These are phyloP conservation scores for Hyaloscypha variabilis DNA, from an alignment of 495 filamentous ascomycete genomes.

Conservation along the genomic window DNA sequence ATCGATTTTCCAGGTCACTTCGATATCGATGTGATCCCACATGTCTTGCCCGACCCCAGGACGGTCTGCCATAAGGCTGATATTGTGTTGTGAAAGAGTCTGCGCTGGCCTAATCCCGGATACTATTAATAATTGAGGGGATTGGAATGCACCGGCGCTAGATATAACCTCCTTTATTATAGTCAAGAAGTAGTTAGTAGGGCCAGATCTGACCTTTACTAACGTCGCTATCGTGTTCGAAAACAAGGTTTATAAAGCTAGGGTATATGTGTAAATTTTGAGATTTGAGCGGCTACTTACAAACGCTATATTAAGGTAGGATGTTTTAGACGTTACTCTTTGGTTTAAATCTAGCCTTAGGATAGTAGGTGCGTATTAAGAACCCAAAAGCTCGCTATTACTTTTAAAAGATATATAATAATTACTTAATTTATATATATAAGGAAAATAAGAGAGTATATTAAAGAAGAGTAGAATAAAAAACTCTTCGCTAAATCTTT, in stretches of 20 bases:
- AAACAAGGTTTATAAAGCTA: conserved; percentile 33
- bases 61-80: conserved; percentile 54
- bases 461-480: no score
- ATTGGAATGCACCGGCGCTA: conserved; percentile 61
- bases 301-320: no score
- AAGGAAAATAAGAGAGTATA: no score
- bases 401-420: no score
- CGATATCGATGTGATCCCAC: conserved; percentile 36
- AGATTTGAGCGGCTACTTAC: background rate
- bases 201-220: conserved; percentile 27
- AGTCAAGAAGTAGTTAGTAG: no score
- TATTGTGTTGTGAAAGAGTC: conserved; percentile 49
- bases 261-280: conserved; percentile 21
- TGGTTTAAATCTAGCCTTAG: no score
- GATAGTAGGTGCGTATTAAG: no score
- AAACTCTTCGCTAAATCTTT: no score
- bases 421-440: no score
- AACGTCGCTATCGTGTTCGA: conserved; percentile 50
- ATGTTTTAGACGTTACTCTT: no score
- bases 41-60: conserved; percentile 67
- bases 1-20: no score
- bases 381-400: no score
- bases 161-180: conserved; percentile 60
- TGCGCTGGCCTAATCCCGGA: conserved; percentile 61
- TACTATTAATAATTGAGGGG: conserved; percentile 63